Conservation (phyloP, 75 land plant species). For the Azolla pinnata region DNA sequence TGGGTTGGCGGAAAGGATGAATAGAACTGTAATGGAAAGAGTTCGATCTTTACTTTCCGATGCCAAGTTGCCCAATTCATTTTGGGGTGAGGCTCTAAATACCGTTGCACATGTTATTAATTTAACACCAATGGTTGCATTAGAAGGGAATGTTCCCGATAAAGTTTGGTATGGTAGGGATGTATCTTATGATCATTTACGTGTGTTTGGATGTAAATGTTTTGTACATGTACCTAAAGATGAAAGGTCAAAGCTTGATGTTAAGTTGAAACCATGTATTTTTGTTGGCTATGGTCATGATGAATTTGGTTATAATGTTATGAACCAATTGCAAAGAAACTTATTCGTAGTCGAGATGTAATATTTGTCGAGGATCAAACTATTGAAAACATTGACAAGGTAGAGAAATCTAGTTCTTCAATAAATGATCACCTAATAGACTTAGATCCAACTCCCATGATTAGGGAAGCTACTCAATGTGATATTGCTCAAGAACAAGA, state of each 20-base stretch:
- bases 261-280: neutral
- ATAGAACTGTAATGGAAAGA: conserved; percentile 14
- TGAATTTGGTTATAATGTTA: no score
- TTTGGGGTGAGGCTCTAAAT: conserved; percentile 13
- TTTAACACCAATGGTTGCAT: neutral
- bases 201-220: conserved; percentile 17
- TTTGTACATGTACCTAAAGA: conserved; percentile 22
- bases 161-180: neutral
- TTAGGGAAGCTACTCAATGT: no score
- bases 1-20: conserved; percentile 15
- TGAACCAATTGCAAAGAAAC: neutral
- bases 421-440: no score
- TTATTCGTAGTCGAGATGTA: conserved; percentile 1
- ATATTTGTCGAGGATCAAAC: conserved; percentile 12
- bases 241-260: no score
- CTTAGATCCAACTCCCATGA: no score
- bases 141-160: neutral
- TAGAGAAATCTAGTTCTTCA: neutral
- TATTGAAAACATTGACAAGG: neutral
- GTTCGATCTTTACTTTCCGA: conserved; percentile 5
- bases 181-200: conserved; percentile 3
- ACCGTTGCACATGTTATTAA: conserved; percentile 6
- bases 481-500: no score
- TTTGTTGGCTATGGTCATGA: conserved; percentile 1
- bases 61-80: conserved; percentile 2